Base-by-base conservation (phyloP, 441 rosid species). In the Populus hybrid region DNA sequence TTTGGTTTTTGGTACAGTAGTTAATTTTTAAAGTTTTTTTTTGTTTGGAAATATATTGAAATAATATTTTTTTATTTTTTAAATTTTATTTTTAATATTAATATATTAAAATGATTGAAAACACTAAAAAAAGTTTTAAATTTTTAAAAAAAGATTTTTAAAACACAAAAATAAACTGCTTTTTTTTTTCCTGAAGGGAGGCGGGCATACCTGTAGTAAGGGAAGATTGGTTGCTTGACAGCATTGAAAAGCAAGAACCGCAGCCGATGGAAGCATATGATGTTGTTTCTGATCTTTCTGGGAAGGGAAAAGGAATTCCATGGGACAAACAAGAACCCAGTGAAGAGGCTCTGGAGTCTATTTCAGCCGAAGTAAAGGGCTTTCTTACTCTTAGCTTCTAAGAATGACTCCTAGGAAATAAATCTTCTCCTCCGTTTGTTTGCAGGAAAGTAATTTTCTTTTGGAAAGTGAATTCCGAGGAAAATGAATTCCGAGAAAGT, bases 221-320 rank as follows among this genome's bases (percentile, higher is more conserved):
- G 0, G 95, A 92, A 73, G 86, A 84, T 18, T 93, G 97, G 98
- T 73, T 92, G 87, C 66, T 86, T 0, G 92, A 95, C 78, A 91
- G 90, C 80, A 84, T 91, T 5, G 92, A 95, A 81, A 91, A 88
- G 67, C 90, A 91, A 77, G 97, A 92, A 77, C 83, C 89, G 0
- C 91, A 87, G 73, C 93, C 96, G 35, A 77, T 90, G 1, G 87
- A 86, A 76, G 92, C 93, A 59, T 90, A 91, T 26, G 95, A 92
- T 20, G 80, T 89, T n/a, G 84, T 85, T 50, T 75, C 89, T 61
- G 93, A 95, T 88, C 86, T 88, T 46, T 79, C 88, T 12, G 91
- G 87, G 35, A 88, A 84, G 3, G 90, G 96, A 24, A 88, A 85
- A 82, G 94, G 94, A 50, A 89, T 90, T 14, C 95, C 94, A 20